Evolutionary conservation across 352 stramenopile species (phyloP), one percentile per base, ranked within the genome.

Genomic region (Phytophthora foliorum): DNA sequence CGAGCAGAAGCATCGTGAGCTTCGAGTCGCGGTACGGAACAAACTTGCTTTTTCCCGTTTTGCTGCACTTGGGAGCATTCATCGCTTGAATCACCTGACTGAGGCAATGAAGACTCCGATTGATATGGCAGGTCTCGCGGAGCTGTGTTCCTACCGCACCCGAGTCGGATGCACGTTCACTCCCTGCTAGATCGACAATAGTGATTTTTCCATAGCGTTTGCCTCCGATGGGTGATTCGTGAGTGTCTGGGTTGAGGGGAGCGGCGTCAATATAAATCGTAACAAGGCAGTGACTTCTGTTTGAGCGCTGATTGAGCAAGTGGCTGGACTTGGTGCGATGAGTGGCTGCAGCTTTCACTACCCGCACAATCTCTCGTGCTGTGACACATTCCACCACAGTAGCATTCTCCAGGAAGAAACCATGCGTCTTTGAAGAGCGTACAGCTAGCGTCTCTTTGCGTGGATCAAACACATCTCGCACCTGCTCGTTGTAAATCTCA

Each of bases 401-500:
- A 2, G 85, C 85, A 44, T 91, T 89, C 48, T 93, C 85, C 19
- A 93, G 66, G 44, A 86, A 92, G 62, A 92, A 90, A 13, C 80
- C 83, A 52, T 90, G 80, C 21, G 82, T 75, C 21, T 88, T 89
- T 10, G 79, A 82, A 19, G 82, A 86, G 1, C 86, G 86, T 39
- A 93, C 78, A 0, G 64, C 51, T 31, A 93, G 55, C 17, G 80
- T 77, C 45, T 90, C 79, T 32, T 90, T 88, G 14, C 75, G 82
- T 7, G 82, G 61, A 22, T 90, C 82, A 32, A 91, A 91, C 6
- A 91, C 69, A 49, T 92, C 86, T 3, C 78, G 75, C 21, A 92
- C 83, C 50, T 82, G 72, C 50, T 92, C 86, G 45, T 91, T 92
- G 79, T 92, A 93, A 56, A 93, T 89, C 67, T 93, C 86, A 31